Evolutionary conservation across 192 early-diverging fungal species (phyloP), one percentile per base, ranked within the genome.

Genomic region (Coemansia sp.): DNA sequence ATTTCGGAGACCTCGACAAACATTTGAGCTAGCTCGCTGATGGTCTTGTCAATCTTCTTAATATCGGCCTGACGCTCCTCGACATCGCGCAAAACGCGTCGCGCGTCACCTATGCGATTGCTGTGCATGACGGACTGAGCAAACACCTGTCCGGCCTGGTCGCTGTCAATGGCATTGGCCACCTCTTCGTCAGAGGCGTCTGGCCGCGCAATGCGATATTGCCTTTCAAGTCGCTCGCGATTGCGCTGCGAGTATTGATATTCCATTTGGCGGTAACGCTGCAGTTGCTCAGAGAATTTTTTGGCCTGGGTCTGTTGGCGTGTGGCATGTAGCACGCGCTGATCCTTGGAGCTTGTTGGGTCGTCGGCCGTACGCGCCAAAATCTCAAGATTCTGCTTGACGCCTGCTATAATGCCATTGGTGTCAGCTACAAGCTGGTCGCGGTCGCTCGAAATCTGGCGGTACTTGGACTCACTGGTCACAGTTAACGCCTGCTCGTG

Each of bases 1-100:
- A 85, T 78, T 13, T 79, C 73, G 6, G 74, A 65, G 11, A 85
- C 59, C 57, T 82, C 80, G 62, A 69, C 62, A 67, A 85, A 82
- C 73, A 85, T 73, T 41, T 79, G 71, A 14, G 73, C 71, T 41
- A 85, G 76, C 57, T 82, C 66, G 60, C 11, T 56, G 53, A 81
- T 69, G 8, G 76, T 79, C 79, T 72, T 62, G 35, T 85, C 84
- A 34, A 85, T 79, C 65, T 81, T 74, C 16, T 63, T 70, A 40
- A 85, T 79, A 45, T 85, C 84, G n/a, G 59, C 72, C 63, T 82
- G 79, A 29, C 84, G 73, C 64, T 72, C 80, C 62, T 82, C 71
- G 40, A 79, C 84, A 36, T 82, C 77, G 37, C 72, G 73, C 66
- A 85, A 67, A 27, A 85, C 76, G 44, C 75, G 75, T 39, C 74